Percentiles rank a stretch among this genome's conserved stretches.
Evolutionary conservation across 2,329 filamentous ascomycete species (phyloP).

Genomic region (Ascochyta fabae): DNA sequence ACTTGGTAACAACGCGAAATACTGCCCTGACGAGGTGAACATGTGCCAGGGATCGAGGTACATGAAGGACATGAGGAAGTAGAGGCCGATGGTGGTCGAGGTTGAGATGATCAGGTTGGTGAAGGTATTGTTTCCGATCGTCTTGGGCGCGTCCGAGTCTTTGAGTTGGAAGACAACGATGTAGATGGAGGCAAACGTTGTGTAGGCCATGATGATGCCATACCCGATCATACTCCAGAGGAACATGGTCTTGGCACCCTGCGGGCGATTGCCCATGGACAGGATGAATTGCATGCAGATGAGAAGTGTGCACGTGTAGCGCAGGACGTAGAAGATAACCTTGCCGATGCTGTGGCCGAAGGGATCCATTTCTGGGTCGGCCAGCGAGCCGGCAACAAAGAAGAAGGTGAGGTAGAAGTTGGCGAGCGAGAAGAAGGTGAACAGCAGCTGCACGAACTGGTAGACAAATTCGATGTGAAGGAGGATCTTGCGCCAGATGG

Average conservation of each 20-base stretch:
- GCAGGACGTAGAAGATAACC: conserved; percentile 83
- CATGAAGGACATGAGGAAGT: conserved; percentile 94
- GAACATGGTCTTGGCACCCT: conserved; percentile 92
- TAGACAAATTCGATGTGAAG: conserved; percentile 96
- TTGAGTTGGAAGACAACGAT: conserved; percentile 85
- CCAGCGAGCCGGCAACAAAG: conserved; percentile 91
- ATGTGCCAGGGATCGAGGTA: conserved; percentile 99
- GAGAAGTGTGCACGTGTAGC: conserved; percentile 84
- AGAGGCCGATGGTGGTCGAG: conserved; percentile 88
- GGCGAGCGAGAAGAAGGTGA: conserved; percentile 97
- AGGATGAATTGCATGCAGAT: conserved; percentile 97
- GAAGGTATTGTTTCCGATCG: conserved; percentile 85
- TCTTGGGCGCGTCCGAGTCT: conserved; percentile 56
- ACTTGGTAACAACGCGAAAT: conserved; percentile 87
- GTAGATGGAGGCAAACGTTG: conserved; percentile 85
- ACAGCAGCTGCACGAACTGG: conserved; percentile 88
- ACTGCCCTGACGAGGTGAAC: conserved; percentile 89
- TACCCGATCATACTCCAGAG: conserved; percentile 88
- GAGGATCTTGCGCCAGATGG: conserved; percentile 83
- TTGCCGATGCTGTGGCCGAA: conserved; percentile 87
- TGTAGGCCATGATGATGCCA: conserved; percentile 93
- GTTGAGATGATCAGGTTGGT: conserved; percentile 92
- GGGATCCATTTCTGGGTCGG: conserved; percentile 80
- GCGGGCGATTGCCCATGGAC: conserved; percentile 92
- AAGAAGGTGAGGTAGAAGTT: conserved; percentile 99